Evolutionary conservation across 192 early-diverging fungal species (phyloP), one percentile per base, ranked within the genome.

Genomic region (Coemansia sp.): DNA sequence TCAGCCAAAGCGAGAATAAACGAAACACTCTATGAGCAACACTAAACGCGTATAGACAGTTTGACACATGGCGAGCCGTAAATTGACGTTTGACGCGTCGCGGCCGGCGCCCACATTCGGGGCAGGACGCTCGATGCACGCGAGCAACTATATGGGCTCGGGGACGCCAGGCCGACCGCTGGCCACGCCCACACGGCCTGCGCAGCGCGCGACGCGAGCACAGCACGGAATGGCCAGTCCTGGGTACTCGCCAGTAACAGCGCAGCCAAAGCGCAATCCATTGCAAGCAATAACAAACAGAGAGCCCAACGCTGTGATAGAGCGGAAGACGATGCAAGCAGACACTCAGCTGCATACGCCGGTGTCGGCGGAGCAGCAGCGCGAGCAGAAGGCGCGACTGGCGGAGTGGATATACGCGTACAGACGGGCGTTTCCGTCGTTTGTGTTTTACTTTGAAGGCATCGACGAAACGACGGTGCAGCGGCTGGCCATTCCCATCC

Each of bases 371-470:
- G 68, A 70, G 56, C 74, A 80, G 56, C 74, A 77, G 47, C 68
- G 71, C 60, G 63, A 68, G 17, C 77, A 74, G 31, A 61, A 64
- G 38, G 62, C 68, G 26, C 77, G 77, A n/a, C 45, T 80, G 25
- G 72, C 72, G 6, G 79, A 82, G 51, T 82, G 79, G 79, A 73
- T 83, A n/a, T 68, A 62, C 48, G 74, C 73, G 7, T 82, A 76
- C 39, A 65, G 79, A 16, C 52, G 65, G 25, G 79, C 79, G 17
- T 82, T 82, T 26, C 79, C 79, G 1, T 72, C 65, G 39, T 82
- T 82, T 69, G 79, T 82, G 25, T 82, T 82, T 50, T 82, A 82
- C 64, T 82, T 82, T 69, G 82, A 83, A 12, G 75, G 82, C 45
- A 53, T 83, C 26, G 74, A 76, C 68, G 70, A 80, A n/a, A n/a